Evolutionary conservation across 2,329 filamentous ascomycete species (phyloP).

Genomic region (Phaeophleospora eucalypticola): DNA sequence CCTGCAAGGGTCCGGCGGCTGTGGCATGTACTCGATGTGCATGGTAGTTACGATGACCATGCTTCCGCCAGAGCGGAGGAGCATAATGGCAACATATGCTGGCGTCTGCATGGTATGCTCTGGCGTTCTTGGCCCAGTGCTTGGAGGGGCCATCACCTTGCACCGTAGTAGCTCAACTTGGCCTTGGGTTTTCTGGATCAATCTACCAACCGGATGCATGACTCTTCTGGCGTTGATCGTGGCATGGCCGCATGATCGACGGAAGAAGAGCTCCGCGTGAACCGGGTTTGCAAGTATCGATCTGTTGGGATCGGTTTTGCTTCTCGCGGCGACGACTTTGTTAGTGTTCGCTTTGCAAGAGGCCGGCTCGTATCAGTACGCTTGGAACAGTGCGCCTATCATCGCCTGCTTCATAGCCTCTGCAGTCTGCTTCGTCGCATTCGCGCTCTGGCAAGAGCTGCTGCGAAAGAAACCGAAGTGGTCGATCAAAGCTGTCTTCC

Average conservation of each 20-base stretch:
- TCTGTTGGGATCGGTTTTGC: slow-evolving; percentile 50
- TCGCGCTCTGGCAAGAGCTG: slow-evolving; percentile 41
- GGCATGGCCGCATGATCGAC: slow-evolving; percentile 44
- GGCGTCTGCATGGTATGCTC: slow-evolving; percentile 36
- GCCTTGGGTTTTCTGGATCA: slow-evolving; percentile 53
- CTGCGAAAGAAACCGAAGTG: slow-evolving; percentile 24
- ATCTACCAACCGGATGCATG: slow-evolving; percentile 50
- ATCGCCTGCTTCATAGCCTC: slow-evolving; percentile 42
- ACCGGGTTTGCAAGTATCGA: slow-evolving; percentile 43
- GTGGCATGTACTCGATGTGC: slow-evolving; percentile 40
- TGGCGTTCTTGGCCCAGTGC: slow-evolving; percentile 12
- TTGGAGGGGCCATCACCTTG: slow-evolving; percentile 13
- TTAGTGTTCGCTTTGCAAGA: slow-evolving; percentile 58
- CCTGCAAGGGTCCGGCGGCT: slow-evolving; percentile 32
- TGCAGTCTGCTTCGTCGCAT: slow-evolving; percentile 32
- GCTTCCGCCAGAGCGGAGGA: slow-evolving; percentile 39
- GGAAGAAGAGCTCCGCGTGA: slow-evolving; percentile 43
- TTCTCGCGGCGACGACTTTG: slow-evolving; percentile 52
- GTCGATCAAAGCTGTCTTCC: slow-evolving; percentile 53
- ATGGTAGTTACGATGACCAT: slow-evolving; percentile 55
- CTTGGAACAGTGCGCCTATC: slow-evolving; percentile 44
- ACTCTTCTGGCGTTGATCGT: slow-evolving; percentile 48
- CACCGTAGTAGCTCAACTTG: slow-evolving; percentile 7
- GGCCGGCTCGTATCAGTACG: slow-evolving; percentile 36
- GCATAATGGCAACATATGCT: slow-evolving; percentile 46